Base-by-base conservation (phyloP, 73 alveolate species). In the Breviolum minutum region DNA sequence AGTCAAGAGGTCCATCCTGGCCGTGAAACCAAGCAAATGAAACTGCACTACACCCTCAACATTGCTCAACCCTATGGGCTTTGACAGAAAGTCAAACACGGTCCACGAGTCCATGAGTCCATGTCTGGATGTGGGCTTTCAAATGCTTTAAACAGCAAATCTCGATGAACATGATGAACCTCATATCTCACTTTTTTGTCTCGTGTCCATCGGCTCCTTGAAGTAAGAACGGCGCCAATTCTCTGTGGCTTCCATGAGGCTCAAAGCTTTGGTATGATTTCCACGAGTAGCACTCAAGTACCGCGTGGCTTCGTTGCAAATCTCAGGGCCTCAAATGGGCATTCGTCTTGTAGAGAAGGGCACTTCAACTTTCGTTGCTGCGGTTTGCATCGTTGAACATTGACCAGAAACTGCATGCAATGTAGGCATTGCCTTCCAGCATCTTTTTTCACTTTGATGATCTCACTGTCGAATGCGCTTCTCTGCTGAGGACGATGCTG, bases 1-100 rank as follows among this genome's bases (percentile, higher is more conserved):
- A 90, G 40, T 87, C 13, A 29, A 90, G 97, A 7, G 97, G 97
- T n/a, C 97, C 97, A 66, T 90, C 97, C 97, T 90, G 95, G 26
- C 63, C n/a, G n/a, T 7, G 40, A 20, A 82, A 32, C 40, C 82
- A 40, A 40, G 54, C 54, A 0, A 40, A 40, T 40, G 54, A 40
- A 68, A 17, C 77, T 2, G 24, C 24, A 14, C 77, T 22, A 14
- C 24, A 14, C 17, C 77, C 77, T 22, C 77, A 68, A 17, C 77
- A 14, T 22, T 6, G n/a, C 77, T 68, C 17, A 68, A 68, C n/a
- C n/a, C n/a, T n/a, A n/a, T n/a, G n/a, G n/a, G n/a, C n/a, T n/a
- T n/a, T n/a, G n/a, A n/a, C 54, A 40, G 54, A 40, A 40, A 40
- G 54, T 40, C 54, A 40, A 40, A 40, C 54, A 40, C 54, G 54